Evolutionary conservation across 1,284 basidiomycete species (phyloP), one percentile per base, ranked within the genome.

Genomic region (Pterula multifida): DNA sequence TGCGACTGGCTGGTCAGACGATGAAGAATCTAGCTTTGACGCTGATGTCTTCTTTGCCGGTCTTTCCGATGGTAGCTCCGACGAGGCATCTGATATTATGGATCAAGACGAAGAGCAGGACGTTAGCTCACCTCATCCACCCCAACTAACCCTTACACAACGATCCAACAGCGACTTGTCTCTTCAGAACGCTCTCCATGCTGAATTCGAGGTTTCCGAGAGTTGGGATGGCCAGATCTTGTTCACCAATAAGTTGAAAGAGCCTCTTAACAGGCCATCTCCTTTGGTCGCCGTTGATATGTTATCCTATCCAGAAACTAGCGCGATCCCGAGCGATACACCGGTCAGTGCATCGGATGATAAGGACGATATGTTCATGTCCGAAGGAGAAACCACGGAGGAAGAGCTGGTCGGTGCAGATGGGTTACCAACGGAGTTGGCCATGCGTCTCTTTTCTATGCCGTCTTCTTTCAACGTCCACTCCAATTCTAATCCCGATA

Each of bases 31-130:
- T 1, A 78, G 74, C 52, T 85, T 85, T 56, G 84, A 88, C 55
- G 85, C 85, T 2, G 84, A 88, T 55, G 61, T 89, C 0, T 87
- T 87, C 65, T 88, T 87, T 58, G 76, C 79, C 36, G 82, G 84
- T 58, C 72, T 88, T 26, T 76, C 78, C 21, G 81, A 78, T 56
- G 45, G 45, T 26, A 47, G 45, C 45, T 47, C 45, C 45, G 39
- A 42, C 39, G 39, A 42, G 4, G 39, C 6, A 4, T 42, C 19
- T 42, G 13, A 17, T 22, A 6, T 17, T 11, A 42, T 42, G 39
- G 39, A 42, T 19, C 9, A 11, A 17, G 39, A 42, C 19, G 9
- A 42, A 19, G 39, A 19, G 9, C 39, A 42, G 39, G 39, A 42
- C 65, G 71, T 1, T 69, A 66, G 47, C 58, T 57, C 15, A 59